A percentile compares a stretch with the other conserved stretches of the same genome.
These are phyloP conservation scores for Phaseolus lunatus DNA, from an alignment of 306 rosid species.

Conservation along the genomic window DNA sequence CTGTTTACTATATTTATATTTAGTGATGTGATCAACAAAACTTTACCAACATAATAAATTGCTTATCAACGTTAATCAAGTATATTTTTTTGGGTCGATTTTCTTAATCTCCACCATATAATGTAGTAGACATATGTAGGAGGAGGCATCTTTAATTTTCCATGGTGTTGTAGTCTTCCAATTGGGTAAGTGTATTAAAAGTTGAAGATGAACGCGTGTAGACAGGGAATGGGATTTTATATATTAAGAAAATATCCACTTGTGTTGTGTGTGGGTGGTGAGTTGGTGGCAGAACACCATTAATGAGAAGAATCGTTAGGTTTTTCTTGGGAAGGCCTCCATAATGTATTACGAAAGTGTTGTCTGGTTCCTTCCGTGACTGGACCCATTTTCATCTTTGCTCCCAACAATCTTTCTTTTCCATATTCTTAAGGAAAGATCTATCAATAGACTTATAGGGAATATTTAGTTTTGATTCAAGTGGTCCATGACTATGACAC, in stretches of 20 bases:
- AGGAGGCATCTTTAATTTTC: neutral
- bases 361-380: slow-evolving; percentile 40
- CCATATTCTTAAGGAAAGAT: slow-evolving; percentile 25
- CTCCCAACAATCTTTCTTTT: neutral
- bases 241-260: slow-evolving; percentile 29
- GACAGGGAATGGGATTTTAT: neutral
- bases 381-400: slow-evolving; percentile 11
- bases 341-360: slow-evolving; percentile 38
- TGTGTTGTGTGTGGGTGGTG: slow-evolving; percentile 40
- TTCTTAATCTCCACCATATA: neutral
- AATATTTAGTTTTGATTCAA: slow-evolving; percentile 2
- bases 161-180: neutral
- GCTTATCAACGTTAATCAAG: neutral
- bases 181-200: neutral
- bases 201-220: slow-evolving; percentile 25
- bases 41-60: neutral
- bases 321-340: slow-evolving; percentile 40
- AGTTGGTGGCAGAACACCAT: slow-evolving; percentile 36
- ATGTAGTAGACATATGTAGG: neutral
- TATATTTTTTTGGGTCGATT: neutral
- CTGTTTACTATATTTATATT: neutral
- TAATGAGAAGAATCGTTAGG: slow-evolving; percentile 38
- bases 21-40: neutral
- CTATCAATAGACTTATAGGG: neutral
- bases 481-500: slow-evolving; percentile 28